These are phyloP conservation scores for Neonectria faginata DNA, from an alignment of 2,329 filamentous ascomycete species.

Conservation along the genomic window DNA sequence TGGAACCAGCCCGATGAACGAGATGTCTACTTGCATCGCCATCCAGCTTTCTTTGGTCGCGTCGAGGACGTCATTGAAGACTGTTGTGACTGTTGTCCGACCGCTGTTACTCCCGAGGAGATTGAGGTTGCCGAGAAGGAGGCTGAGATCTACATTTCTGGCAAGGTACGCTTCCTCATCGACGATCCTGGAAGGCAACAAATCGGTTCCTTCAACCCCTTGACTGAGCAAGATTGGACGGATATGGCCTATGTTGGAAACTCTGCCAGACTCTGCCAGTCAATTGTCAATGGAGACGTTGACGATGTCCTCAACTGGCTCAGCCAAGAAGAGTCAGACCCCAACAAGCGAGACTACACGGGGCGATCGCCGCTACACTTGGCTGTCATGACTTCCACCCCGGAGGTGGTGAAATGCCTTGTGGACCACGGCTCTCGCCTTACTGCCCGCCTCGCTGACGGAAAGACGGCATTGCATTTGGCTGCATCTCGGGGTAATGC, in stretches of 20 bases:
- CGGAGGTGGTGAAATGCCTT: conserved; percentile 76
- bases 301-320: conserved; percentile 79
- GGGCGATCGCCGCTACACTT: conserved; percentile 84
- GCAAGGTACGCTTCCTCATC: conserved; percentile 78
- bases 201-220: conserved; percentile 79
- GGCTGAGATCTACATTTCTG: conserved; percentile 79
- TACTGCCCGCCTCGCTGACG: conserved; percentile 80
- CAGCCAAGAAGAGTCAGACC: conserved; percentile 73
- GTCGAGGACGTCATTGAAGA: conserved; percentile 80
- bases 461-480: conserved; percentile 84
- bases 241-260: conserved; percentile 92
- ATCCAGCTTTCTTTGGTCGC: conserved; percentile 86
- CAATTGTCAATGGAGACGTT: conserved; percentile 80
- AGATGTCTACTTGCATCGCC: conserved; percentile 82
- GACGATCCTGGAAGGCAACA: conserved; percentile 85
- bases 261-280: conserved; percentile 80
- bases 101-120: conserved; percentile 76
- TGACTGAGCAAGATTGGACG: conserved; percentile 87
- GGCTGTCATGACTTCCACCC: conserved; percentile 75
- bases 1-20: conserved; percentile 85
- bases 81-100: conserved; percentile 84
- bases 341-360: conserved; percentile 80
- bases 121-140: conserved; percentile 78
- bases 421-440: conserved; percentile 79
- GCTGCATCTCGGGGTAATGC: conserved; percentile 76